phyloP scores from a whole-genome alignment of 2,329 filamentous ascomycete genomes.

The Knoxdaviesia proteae region DNA sequence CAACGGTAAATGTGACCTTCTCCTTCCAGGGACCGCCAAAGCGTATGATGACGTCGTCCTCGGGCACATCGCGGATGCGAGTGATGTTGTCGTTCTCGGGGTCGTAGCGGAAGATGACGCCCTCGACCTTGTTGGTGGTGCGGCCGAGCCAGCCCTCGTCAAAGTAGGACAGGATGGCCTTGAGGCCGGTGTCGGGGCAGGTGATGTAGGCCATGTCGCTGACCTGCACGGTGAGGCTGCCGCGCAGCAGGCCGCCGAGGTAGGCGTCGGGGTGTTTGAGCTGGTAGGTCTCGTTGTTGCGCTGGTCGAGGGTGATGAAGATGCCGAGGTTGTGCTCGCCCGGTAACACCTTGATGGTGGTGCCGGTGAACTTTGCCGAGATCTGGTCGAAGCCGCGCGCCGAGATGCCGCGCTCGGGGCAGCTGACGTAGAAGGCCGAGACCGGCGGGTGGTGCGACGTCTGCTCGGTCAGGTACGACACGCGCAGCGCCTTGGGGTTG shows the following conservation, averaged over 20 bases:
- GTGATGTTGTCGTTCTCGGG: slow-evolving; percentile 64
- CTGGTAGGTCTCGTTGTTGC: slow-evolving; percentile 78
- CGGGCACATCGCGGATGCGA: slow-evolving; percentile 67
- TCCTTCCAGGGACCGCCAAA: slow-evolving; percentile 77
- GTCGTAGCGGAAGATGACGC: slow-evolving; percentile 78
- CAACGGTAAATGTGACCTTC: slow-evolving; percentile 39
- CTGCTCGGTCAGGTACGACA: slow-evolving; percentile 93
- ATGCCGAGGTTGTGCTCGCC: slow-evolving; percentile 92
- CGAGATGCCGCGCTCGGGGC: slow-evolving; percentile 71
- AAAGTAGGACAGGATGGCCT: slow-evolving; percentile 78
- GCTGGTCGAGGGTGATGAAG: slow-evolving; percentile 66
- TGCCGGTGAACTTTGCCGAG: slow-evolving; percentile 93
- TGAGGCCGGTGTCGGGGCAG: slow-evolving; percentile 76
- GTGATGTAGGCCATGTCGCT: slow-evolving; percentile 76
- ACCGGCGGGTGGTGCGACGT: slow-evolving; percentile 96
- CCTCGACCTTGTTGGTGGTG: slow-evolving; percentile 77
- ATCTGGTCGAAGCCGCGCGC: slow-evolving; percentile 90
- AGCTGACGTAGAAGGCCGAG: slow-evolving; percentile 85
- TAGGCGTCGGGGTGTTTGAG: slow-evolving; percentile 89
- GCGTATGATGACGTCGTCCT: slow-evolving; percentile 62
- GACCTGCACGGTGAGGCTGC: slow-evolving; percentile 74
- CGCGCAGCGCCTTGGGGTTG: slow-evolving; percentile 38
- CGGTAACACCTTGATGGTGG: slow-evolving; percentile 74
- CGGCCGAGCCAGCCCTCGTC: slow-evolving; percentile 91
- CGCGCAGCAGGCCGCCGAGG: slow-evolving; percentile 69